These are phyloP conservation scores for Verbena officinalis DNA, from an alignment of 257 asterid genomes.

Conservation along the genomic window DNA sequence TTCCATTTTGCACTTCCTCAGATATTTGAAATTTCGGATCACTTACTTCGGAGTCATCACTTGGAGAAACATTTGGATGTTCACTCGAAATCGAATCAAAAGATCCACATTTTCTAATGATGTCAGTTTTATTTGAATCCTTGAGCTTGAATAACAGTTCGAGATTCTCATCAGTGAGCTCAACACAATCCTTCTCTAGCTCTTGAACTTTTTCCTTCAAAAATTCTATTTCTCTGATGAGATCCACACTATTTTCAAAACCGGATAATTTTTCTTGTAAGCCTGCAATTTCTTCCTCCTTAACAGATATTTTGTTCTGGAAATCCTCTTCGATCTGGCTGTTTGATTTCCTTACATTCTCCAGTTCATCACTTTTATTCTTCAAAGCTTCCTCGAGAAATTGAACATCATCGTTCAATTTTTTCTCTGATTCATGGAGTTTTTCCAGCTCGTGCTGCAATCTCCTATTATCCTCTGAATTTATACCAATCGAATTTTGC, in stretches of 20 bases:
- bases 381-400: constrained; percentile 46
- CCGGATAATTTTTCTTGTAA: constrained; percentile 45
- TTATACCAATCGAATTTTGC: constrained; percentile 31
- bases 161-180: constrained; percentile 89
- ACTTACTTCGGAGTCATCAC: constrained; percentile 58
- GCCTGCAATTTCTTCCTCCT: constrained; percentile 54
- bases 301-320: constrained; percentile 38
- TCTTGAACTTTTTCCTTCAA: constrained; percentile 65
- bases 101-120: constrained; percentile 40
- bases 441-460: constrained; percentile 42
- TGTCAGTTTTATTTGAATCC: constrained; percentile 40
- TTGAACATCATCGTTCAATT: constrained; percentile 40
- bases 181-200: constrained; percentile 78
- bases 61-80: constrained; percentile 37
- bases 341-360: constrained; percentile 44
- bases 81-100: constrained; percentile 53
- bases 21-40: constrained; percentile 46
- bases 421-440: constrained; percentile 54
- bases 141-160: constrained; percentile 78
- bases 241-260: constrained; percentile 36
- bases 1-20: constrained; percentile 29
- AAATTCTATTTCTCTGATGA: constrained; percentile 46
- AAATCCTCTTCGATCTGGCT: constrained; percentile 45
- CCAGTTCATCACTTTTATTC: constrained; percentile 48
- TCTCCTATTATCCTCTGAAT: constrained; percentile 37